phyloP scores from a whole-genome alignment of 331 rosid genomes.

The Arachis monticola region DNA sequence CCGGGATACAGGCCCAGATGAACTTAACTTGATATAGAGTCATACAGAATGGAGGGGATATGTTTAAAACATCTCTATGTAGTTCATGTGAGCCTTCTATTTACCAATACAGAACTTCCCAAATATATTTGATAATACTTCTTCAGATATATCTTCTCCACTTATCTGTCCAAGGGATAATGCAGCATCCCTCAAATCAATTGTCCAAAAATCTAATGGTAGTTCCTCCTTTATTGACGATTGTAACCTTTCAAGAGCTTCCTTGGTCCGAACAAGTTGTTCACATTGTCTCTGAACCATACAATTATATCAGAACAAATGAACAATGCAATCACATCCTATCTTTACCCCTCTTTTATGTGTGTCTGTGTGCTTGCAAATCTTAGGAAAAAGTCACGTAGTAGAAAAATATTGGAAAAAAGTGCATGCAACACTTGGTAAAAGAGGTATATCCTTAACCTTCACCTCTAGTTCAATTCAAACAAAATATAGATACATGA shows the following conservation, averaged over 20 bases:
- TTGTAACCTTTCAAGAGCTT: slow-evolving; percentile 75
- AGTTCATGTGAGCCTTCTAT: slow-evolving; percentile 46
- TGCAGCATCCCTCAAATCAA: slow-evolving; percentile 90
- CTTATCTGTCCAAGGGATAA: slow-evolving; percentile 86
- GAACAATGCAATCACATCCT: slow-evolving; percentile 26
- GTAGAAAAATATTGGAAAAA: too few species aligned
- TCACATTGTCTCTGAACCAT: slow-evolving; percentile 88
- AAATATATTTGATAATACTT: slow-evolving; percentile 86
- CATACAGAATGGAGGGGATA: neutral
- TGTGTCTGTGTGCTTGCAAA: too few species aligned
- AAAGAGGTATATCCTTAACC: neutral
- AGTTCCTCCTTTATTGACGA: slow-evolving; percentile 82
- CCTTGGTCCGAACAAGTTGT: slow-evolving; percentile 91
- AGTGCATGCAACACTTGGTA: too few species aligned
- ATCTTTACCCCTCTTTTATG: neutral
- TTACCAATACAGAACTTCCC: slow-evolving; percentile 92
- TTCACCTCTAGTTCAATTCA: slow-evolving; percentile 2
- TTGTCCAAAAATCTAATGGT: slow-evolving; percentile 95
- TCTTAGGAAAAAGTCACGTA: too few species aligned
- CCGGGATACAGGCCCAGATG: too few species aligned
- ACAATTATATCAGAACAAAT: slow-evolving; percentile 42
- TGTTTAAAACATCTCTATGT: slow-evolving; percentile 18
- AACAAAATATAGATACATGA: slow-evolving; percentile 6
- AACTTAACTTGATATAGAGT: too few species aligned
- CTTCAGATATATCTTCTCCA: slow-evolving; percentile 96